Evolutionary conservation across 495 filamentous ascomycete genomes (phyloP).

Genomic region (Xylaria palmicola): DNA sequence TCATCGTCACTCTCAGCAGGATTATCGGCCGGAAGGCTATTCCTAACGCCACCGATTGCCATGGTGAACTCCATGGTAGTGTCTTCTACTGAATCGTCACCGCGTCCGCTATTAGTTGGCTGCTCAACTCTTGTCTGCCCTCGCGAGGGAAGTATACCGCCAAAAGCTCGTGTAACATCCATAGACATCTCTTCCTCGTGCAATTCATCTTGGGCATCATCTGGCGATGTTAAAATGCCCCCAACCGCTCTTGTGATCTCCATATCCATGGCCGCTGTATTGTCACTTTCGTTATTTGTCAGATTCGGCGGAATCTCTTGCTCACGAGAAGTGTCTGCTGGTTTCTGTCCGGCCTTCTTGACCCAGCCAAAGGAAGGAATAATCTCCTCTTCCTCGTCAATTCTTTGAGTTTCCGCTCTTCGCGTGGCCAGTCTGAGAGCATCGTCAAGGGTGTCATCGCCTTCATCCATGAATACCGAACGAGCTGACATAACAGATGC

Average conservation of each 20-base stretch:
- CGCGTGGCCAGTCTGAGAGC: slow-evolving; percentile 72
- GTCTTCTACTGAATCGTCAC: slow-evolving; percentile 42
- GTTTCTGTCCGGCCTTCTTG: slow-evolving; percentile 30
- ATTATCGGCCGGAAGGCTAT: slow-evolving; percentile 22
- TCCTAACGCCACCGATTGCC: slow-evolving; percentile 64
- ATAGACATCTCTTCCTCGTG: slow-evolving; percentile 71
- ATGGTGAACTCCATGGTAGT: slow-evolving; percentile 71
- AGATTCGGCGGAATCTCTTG: slow-evolving; percentile 13
- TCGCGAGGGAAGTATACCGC: slow-evolving; percentile 67
- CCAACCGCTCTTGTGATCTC: slow-evolving; percentile 58
- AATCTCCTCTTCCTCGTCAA: slow-evolving; percentile 78
- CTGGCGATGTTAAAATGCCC: slow-evolving; percentile 47
- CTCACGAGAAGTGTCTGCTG: slow-evolving; percentile 11
- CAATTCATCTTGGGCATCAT: slow-evolving; percentile 29
- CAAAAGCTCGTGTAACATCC: slow-evolving; percentile 81
- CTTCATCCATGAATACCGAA: slow-evolving; percentile 52
- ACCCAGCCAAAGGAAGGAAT: slow-evolving; percentile 62
- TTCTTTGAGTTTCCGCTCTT: slow-evolving; percentile 66
- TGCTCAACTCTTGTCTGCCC: slow-evolving; percentile 26
- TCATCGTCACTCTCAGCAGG: slow-evolving; percentile 35
- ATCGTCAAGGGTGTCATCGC: slow-evolving; percentile 69
- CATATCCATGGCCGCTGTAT: slow-evolving; percentile 44
- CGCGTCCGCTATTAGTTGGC: slow-evolving; percentile 23
- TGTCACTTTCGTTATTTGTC: slow-evolving; percentile 14
- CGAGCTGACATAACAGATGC: slow-evolving; percentile 56